Base-by-base conservation (phyloP, 352 stramenopile genomes). In the Phytophthora sp. region DNA sequence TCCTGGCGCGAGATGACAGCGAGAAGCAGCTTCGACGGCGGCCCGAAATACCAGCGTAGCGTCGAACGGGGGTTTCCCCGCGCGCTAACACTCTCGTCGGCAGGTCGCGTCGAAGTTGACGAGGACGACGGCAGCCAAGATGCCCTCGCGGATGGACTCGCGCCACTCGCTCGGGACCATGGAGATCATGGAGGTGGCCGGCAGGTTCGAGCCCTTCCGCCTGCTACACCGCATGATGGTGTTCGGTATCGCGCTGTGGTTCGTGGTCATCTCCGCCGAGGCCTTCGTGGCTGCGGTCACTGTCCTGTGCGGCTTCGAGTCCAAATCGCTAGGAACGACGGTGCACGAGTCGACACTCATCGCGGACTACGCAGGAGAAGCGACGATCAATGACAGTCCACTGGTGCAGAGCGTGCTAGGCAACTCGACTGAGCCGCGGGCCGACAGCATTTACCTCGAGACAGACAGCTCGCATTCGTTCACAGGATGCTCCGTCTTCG, bases 381-480 rank as follows among this genome's bases (percentile, higher is more conserved):
- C n/a, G 11, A 59, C 39, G 0, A 54, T 79, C 13, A 45, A 63
- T 6, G 51, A 79, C 0, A 72, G 63, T 21, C 57, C 42, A 8
- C 39, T 77, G 6, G 24, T 80, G 12, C 39, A 64, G 15, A 38
- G 56, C n/a, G 28, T 66, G 5, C 50, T 69, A 10, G 15, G 39
- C 11, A 48, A 59, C 24, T 50, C 37, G 26, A 76, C 62, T 6
- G 54, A 54, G 5, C 64, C 41, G 1, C 61, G 66, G 0, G 50
- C 55, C 18, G 65, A 62, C 20, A 67, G 58, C 13, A 23, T 83
- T 12, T 83, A 54, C 34, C 44, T 78, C n/a, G 44, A 77, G 41
- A 53, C 18, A 32, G 24, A 50, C 5, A 51, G 18, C n/a, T 38
- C 43, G 6, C 26, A 38, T 11, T 67, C 48, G 32, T 42, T 49